phyloP scores from a whole-genome alignment of 768 basidiomycete species.

The Panaeolus papilionaceus region DNA sequence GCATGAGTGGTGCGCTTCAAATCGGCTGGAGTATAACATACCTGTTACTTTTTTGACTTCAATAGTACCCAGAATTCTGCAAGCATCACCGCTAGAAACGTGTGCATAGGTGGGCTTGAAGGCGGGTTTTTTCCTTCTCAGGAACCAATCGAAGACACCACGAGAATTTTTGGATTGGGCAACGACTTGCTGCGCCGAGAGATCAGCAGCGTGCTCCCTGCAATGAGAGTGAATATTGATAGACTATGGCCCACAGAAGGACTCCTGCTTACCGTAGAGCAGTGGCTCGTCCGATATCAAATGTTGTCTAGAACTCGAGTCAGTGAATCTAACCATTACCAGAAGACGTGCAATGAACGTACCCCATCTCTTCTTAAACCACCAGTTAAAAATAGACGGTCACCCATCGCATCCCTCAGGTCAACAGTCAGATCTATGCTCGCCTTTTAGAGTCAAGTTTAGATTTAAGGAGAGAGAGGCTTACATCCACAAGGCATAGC shows the following conservation, averaged over 20 bases:
- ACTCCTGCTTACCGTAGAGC: constrained; percentile 56
- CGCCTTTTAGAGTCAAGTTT: constrained; percentile 16
- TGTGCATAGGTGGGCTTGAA: constrained; percentile 82
- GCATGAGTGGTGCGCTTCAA: not conserved
- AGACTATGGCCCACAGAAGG: not conserved
- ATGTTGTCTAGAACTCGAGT: constrained; percentile 60
- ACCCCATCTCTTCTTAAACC: constrained; percentile 88
- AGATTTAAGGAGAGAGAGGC: constrained; percentile 38
- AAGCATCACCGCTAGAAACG: constrained; percentile 72
- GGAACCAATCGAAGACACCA: constrained; percentile 68
- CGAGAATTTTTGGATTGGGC: constrained; percentile 78
- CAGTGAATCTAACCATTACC: not conserved
- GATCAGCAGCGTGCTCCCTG: constrained; percentile 67
- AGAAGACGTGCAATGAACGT: constrained; percentile 29
- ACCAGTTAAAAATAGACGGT: constrained; percentile 81
- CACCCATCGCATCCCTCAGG: constrained; percentile 91
- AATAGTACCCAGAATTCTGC: constrained; percentile 85
- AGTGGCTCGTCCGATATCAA: constrained; percentile 84
- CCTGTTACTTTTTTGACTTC: constrained; percentile 91
- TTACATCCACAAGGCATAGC: constrained; percentile 93
- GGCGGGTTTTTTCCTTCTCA: constrained; percentile 46
- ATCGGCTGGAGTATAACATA: constrained; percentile 30
- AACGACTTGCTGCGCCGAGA: constrained; percentile 75
- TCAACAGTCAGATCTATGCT: constrained; percentile 82
- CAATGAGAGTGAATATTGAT: constrained; percentile 13